These are phyloP conservation scores for Alternaria dauci DNA, from an alignment of 2,329 filamentous ascomycete genomes.

Conservation along the genomic window DNA sequence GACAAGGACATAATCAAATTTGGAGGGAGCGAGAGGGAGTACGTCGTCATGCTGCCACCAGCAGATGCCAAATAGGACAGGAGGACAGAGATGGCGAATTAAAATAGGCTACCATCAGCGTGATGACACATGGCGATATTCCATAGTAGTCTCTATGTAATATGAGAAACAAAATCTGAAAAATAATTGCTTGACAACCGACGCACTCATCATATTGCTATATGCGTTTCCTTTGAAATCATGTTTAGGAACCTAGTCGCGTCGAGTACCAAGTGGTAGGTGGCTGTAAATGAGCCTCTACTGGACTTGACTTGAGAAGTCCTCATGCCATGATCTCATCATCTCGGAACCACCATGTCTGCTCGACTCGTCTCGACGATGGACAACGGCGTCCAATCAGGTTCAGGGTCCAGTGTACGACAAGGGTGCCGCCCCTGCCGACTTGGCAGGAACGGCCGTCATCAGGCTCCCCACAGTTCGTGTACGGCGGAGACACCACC, in stretches of 20 bases:
- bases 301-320: not conserved
- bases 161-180: not conserved
- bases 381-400: slow-evolving; percentile 2
- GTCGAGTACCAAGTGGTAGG: not conserved
- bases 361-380: not conserved
- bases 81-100: not conserved
- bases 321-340: not conserved
- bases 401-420: slow-evolving; percentile 10
- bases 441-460: slow-evolving; percentile 20
- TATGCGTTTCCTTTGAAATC: not conserved
- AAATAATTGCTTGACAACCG: not conserved
- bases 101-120: not conserved
- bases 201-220: not conserved
- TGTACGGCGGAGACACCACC: slow-evolving; percentile 9
- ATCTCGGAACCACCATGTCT: not conserved
- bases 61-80: slow-evolving; percentile 24
- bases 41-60: slow-evolving; percentile 85
- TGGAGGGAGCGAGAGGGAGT: slow-evolving; percentile 87
- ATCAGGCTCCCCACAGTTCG: slow-evolving; percentile 13
- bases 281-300: not conserved
- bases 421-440: slow-evolving; percentile 9
- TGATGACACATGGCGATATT: not conserved
- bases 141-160: not conserved
- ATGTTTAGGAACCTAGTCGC: fast-evolving
- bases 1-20: slow-evolving; percentile 91